A percentile compares a stretch with the other conserved stretches of the same genome.
phyloP scores from a whole-genome alignment of 2,329 filamentous ascomycete genomes.

The Basipetospora sp. region DNA sequence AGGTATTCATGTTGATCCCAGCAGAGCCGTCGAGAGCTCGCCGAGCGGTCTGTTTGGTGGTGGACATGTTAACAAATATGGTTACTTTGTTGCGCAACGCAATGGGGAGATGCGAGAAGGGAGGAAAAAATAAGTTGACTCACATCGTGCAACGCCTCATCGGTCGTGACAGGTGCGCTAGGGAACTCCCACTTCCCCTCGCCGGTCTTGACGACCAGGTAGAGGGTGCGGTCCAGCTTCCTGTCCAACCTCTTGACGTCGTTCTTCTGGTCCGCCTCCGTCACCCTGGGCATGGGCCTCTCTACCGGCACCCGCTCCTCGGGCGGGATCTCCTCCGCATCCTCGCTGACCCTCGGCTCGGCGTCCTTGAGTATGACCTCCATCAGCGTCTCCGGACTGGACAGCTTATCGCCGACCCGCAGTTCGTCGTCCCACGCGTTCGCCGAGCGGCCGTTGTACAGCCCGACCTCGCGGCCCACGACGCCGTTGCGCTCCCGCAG shows the following conservation, averaged over 20 bases:
- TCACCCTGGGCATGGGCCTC: slow-evolving; percentile 53
- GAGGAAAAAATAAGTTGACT: slow-evolving; percentile 18
- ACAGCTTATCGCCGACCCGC: slow-evolving; percentile 55
- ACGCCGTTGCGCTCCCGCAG: slow-evolving; percentile 57
- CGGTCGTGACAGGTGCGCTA: slow-evolving; percentile 48
- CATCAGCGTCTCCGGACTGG: slow-evolving; percentile 47
- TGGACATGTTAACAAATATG: no score
- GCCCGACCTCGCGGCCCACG: slow-evolving; percentile 69
- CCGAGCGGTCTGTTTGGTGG: slow-evolving; percentile 53
- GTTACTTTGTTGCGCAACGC: no score
- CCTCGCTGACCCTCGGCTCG: slow-evolving; percentile 45
- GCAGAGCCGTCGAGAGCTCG: slow-evolving; percentile 62
- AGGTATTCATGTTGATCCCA: slow-evolving; percentile 95
- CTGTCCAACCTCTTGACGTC: slow-evolving; percentile 69
- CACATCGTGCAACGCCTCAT: slow-evolving; percentile 74
- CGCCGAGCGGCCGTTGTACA: slow-evolving; percentile 56
- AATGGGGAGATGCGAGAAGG: background rate
- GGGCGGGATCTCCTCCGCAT: slow-evolving; percentile 42
- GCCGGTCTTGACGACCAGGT: slow-evolving; percentile 65
- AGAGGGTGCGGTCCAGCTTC: slow-evolving; percentile 65
- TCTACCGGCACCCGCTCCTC: slow-evolving; percentile 54
- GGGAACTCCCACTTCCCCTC: slow-evolving; percentile 73
- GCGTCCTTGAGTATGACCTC: slow-evolving; percentile 63
- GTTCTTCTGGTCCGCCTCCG: slow-evolving; percentile 62
- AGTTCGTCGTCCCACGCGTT: slow-evolving; percentile 87